phyloP scores from a whole-genome alignment of 1,284 basidiomycete species.

The Irpex sp. region DNA sequence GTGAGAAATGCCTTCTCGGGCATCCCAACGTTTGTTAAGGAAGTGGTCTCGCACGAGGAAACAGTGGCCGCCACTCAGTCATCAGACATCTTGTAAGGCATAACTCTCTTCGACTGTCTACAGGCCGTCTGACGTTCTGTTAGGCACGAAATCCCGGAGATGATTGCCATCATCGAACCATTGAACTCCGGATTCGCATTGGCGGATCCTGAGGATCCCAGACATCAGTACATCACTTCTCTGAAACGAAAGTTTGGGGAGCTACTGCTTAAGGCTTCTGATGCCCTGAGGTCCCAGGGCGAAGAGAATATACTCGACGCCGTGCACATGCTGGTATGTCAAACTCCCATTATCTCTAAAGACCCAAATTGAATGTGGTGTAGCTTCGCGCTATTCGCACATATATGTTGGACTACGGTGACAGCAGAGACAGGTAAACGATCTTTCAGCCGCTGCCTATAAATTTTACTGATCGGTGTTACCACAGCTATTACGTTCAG shows the following conservation, averaged over 20 bases:
- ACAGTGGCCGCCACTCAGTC: constrained; percentile 36
- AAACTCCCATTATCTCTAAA: not conserved
- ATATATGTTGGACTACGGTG: constrained; percentile 68
- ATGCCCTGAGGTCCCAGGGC: constrained; percentile 62
- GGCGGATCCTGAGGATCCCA: constrained; percentile 62
- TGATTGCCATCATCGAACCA: constrained; percentile 60
- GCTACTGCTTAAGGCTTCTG: constrained; percentile 72
- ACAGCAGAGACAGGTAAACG: constrained; percentile 57
- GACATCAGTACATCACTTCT: constrained; percentile 59
- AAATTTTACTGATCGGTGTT: not conserved
- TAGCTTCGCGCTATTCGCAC: constrained; percentile 64
- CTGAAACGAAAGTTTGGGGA: constrained; percentile 67
- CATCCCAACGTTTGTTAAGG: constrained; percentile 59
- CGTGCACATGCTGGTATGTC: constrained; percentile 62
- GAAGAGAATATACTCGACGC: constrained; percentile 90
- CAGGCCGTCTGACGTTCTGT: not conserved
- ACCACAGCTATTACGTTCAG: constrained; percentile 54
- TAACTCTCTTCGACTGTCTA: not conserved
- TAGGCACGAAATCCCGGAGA: constrained; percentile 68
- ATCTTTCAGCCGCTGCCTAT: not conserved
- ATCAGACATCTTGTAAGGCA: constrained; percentile 58
- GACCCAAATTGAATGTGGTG: not conserved
- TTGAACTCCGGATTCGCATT: constrained; percentile 70
- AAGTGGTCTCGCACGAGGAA: constrained; percentile 44
- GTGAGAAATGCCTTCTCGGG: constrained; percentile 69